Evolutionary conservation across 768 basidiomycete species (phyloP).

Genomic region (Auricularia sp.): DNA sequence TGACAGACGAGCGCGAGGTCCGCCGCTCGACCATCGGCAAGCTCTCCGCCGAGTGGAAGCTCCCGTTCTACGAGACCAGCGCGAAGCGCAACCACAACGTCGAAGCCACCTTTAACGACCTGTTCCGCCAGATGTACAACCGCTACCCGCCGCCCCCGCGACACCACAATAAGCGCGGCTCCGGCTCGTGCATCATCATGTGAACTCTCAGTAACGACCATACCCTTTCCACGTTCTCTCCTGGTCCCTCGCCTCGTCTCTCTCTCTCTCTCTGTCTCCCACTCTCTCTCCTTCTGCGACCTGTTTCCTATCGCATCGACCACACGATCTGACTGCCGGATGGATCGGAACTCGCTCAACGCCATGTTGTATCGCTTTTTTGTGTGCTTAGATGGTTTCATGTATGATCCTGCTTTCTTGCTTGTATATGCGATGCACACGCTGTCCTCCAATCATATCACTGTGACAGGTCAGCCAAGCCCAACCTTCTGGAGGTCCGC

Average conservation of each 20-base stretch:
- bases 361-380: background rate
- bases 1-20: conserved; percentile 73
- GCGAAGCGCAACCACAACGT: conserved; percentile 79
- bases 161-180: conserved; percentile 15
- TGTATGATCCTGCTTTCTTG: background rate
- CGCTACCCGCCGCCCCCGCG: conserved; percentile 40
- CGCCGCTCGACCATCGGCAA: conserved; percentile 50
- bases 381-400: background rate
- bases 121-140: conserved; percentile 62
- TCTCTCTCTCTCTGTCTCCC: background rate
- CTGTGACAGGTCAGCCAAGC: background rate
- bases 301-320: too few species aligned
- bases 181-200: conserved; percentile 26
- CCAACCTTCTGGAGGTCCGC: too few species aligned
- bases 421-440: background rate
- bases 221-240: background rate
- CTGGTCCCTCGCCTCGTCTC: background rate
- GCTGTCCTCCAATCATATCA: background rate
- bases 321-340: background rate
- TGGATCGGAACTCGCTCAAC: background rate
- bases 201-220: conserved; percentile 12
- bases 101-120: conserved; percentile 65
- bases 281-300: background rate
- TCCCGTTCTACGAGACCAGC: conserved; percentile 84
- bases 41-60: conserved; percentile 52